These are phyloP conservation scores for Saccharum spontaneum DNA, from an alignment of 176 grass and related monocot species.

Conservation along the genomic window DNA sequence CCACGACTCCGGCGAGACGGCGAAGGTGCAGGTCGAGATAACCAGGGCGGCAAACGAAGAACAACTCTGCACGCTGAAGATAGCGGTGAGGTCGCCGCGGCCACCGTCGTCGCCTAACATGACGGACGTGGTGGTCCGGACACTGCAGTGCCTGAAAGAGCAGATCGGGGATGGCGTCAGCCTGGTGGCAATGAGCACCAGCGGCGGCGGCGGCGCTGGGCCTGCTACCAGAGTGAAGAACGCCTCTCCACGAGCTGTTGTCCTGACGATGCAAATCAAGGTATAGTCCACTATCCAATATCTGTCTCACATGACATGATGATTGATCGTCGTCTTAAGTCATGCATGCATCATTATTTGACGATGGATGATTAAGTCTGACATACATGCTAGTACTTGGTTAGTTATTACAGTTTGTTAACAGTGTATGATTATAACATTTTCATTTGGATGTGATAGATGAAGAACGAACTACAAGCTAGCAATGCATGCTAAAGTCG, in stretches of 20 bases:
- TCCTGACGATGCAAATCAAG: constrained; percentile 53
- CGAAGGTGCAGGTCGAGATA: constrained; percentile 50
- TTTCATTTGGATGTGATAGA: neutral
- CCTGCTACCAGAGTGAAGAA: neutral
- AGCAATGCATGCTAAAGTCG: too few species aligned
- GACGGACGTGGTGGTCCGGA: constrained; percentile 48
- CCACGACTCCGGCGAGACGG: neutral
- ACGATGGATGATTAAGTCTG: too few species aligned
- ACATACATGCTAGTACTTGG: neutral
- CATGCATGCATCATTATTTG: too few species aligned
- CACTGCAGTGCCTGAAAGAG: constrained; percentile 56
- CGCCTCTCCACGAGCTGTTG: neutral
- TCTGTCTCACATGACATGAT: neutral
- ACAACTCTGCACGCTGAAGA: constrained; percentile 37
- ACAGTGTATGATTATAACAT: neutral
- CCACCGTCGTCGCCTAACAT: constrained; percentile 13
- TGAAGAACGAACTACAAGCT: neutral
- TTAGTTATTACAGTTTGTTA: neutral
- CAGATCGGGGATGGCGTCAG: constrained; percentile 36
- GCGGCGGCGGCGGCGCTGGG: neutral
- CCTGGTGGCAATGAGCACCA: constrained; percentile 55
- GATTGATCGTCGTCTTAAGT: neutral
- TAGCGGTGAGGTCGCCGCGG: constrained; percentile 31
- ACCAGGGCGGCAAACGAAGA: constrained; percentile 30
- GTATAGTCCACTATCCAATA: constrained; percentile 24